Evolutionary conservation across 805 yeast genomes (phyloP).

Genomic region (Myxozyma mucilagina): DNA sequence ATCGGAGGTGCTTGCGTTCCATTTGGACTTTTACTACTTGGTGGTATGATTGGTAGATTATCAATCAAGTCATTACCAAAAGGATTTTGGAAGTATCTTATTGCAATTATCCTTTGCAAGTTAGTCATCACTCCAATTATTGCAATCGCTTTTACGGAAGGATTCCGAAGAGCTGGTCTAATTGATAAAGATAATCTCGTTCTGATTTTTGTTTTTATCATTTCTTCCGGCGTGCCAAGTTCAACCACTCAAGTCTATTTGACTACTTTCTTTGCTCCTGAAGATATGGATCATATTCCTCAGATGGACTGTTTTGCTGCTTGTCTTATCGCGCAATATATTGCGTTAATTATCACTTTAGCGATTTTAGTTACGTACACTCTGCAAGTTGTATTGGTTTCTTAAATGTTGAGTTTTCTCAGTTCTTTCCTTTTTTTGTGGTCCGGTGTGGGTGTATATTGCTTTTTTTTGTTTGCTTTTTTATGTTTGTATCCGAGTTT

Average conservation of each 20-base stretch:
- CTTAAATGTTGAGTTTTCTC: no score
- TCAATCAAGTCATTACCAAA: slow-evolving; percentile 58
- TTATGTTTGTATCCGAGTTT: no score
- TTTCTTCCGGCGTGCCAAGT: slow-evolving; percentile 79
- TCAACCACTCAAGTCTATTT: slow-evolving; percentile 87
- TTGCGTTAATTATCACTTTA: slow-evolving; percentile 62
- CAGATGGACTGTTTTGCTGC: slow-evolving; percentile 81
- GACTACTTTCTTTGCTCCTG: slow-evolving; percentile 84
- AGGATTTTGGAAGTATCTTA: slow-evolving; percentile 65
- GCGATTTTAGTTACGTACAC: slow-evolving; percentile 77
- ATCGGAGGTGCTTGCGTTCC: slow-evolving; percentile 89
- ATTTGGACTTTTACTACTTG: slow-evolving; percentile 74
- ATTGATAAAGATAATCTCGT: slow-evolving; percentile 56
- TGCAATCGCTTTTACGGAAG: slow-evolving; percentile 69
- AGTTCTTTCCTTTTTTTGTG: background rate
- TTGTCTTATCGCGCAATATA: slow-evolving; percentile 67
- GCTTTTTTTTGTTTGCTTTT: background rate
- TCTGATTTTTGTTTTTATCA: slow-evolving; percentile 68
- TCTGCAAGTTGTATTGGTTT: slow-evolving; percentile 38
- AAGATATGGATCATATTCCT: slow-evolving; percentile 50
- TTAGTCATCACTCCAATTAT: slow-evolving; percentile 74
- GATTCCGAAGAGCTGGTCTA: slow-evolving; percentile 63
- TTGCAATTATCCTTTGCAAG: slow-evolving; percentile 56
- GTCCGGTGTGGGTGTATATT: background rate
- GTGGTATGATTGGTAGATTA: slow-evolving; percentile 84